Evolutionary conservation across 257 asterid species (phyloP), one percentile per base, ranked within the genome.

Genomic region (Leptodermis oblonga): DNA sequence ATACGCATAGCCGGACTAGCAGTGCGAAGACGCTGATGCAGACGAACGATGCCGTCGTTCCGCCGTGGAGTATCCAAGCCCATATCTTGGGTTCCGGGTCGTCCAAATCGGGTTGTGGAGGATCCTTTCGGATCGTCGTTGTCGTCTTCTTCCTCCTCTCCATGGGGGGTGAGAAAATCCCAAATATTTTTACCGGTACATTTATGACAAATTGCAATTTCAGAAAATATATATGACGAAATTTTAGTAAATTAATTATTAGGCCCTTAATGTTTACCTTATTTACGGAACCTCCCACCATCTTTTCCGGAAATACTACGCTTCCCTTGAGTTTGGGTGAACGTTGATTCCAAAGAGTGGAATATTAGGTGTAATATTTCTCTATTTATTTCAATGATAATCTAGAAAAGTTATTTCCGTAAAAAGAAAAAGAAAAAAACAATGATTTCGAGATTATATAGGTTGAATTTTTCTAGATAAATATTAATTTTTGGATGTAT

Each of bases 21-120:
- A 86, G 72, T 60, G 97, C 97, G 77, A 94, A 94, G 65, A 94
- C 84, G 73, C 83, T 69, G 78, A 87, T 79, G 84, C 88, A 85
- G 73, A 86, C 46, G 74, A 88, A 87, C 80, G 92, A 78, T 62
- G 88, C 72, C 14, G 65, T 43, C 15, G 88, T 77, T 79, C 84
- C 81, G 41, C 78, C 77, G 15, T 76, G 39, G 63, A 82, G 67
- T 68, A 83, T 54, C 85, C 89, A 92, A 33, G 83, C 70, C 95
- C 91, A 91, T 22, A 77, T 15, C 48, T 53, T 45, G 34, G 79
- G 0, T 55, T 75, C 79, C 39, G 74, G 39, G 51, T 73, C 80
- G 25, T 70, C 76, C 31, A 65, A 22, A 60, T 79, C 82, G 52
- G 70, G 36, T 17, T 61, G 66, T 54, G 80, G 55, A 22, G 72